Base-by-base conservation (phyloP, 495 filamentous ascomycete species). In the Podospora fimiseda region DNA sequence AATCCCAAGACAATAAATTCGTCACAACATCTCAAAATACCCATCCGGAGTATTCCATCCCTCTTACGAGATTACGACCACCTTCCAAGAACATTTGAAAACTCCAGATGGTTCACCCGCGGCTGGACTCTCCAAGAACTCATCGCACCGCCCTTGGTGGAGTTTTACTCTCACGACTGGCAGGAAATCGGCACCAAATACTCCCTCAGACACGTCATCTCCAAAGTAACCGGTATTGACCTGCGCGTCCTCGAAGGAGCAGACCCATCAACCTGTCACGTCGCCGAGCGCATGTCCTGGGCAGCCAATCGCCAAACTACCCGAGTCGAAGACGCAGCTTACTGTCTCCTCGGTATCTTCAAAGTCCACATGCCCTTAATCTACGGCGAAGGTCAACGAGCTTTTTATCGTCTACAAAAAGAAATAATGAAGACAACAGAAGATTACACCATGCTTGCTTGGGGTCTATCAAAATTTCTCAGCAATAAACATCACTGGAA, bases 51-150 rank as follows among this genome's bases (percentile, higher is more conserved):
- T 14, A 52, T 36, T 43, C 40, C 50, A 33, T 27, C 41, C 1
- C 23, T 61, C 6, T n/a, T 61, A n/a, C 19, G 59, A 7, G 59
- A 61, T 1, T 61, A 61, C 30, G 59, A 61, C 23, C 50, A 50
- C n/a, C 50, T 61, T 14, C 56, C 47, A 1, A 38, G 45, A 8
- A 51, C 52, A 0, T 69, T 76, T 43, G 36, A 51, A 1, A 48
- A 66, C 13, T 70, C 68, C 44, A 48, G 63, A 3, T 77, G 73
- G 74, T 73, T 74, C 36, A 70, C 65, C 0, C 58, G 71, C 14
- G 73, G 72, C 0, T 75, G 71, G 72, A 75, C 72, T 0, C 54
- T 75, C 1, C 72, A 76, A 24, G 73, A 75, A 46, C 53, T 77
- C 4, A 59, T 75, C 2, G 74, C 72, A 0, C 74, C 74, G 0